Conservation (phyloP, 352 stramenopile species). For the Globisporangium abappressorium region DNA sequence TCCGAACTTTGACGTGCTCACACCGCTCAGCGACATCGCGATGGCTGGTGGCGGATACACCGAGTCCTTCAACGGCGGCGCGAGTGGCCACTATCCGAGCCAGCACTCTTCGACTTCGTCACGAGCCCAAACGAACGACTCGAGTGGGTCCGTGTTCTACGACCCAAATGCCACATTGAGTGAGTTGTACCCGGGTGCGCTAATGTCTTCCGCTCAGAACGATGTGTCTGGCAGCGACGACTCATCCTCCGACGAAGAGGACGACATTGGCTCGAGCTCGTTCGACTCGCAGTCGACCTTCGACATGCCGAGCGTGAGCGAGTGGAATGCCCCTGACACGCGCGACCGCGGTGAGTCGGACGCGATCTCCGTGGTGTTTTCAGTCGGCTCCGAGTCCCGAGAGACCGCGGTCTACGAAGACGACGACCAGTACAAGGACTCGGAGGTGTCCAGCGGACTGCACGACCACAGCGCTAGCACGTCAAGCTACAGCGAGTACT, state of each 20-base stretch:
- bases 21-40: conserved; percentile 55
- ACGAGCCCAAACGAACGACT: conserved; percentile 5
- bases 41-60: conserved; percentile 18
- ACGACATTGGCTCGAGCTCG: conserved; percentile 16
- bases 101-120: neutral
- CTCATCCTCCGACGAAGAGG: conserved; percentile 38
- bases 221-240: conserved; percentile 28
- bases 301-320: conserved; percentile 35
- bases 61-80: conserved; percentile 5
- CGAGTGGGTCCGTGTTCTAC: conserved; percentile 27
- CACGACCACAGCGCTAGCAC: conserved; percentile 13
- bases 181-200: conserved; percentile 24
- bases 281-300: conserved; percentile 26
- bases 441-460: conserved; percentile 9
- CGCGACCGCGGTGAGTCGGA: conserved; percentile 15
- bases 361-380: conserved; percentile 10
- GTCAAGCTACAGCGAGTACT: conserved; percentile 17
- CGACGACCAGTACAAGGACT: neutral
- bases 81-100: conserved; percentile 23
- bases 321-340: conserved; percentile 24
- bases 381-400: conserved; percentile 8
- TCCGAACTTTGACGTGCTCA: conserved; percentile 55
- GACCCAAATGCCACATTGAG: conserved; percentile 26
- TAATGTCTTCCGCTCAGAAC: conserved; percentile 24
- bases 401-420: neutral